phyloP scores from a whole-genome alignment of 169 alveolate species.

The Babesia caballi region DNA sequence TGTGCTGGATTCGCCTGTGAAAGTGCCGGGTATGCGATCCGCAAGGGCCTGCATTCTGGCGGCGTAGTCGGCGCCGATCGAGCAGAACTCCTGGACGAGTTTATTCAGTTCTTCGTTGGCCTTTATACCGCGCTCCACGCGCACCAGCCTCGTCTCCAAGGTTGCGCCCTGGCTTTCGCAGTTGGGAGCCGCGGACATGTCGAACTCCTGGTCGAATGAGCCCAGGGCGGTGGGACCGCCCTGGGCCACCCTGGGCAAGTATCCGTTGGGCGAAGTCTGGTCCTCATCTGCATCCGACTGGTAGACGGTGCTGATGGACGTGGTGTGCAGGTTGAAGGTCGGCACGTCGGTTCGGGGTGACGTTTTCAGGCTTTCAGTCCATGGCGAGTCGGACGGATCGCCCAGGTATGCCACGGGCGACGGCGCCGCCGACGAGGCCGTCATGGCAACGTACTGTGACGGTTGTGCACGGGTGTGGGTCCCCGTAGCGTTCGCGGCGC shows the following conservation, averaged over 20 bases:
- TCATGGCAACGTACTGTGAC: neutral
- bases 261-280: neutral
- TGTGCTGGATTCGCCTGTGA: slow-evolving; percentile 22
- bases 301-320: slow-evolving; percentile 54
- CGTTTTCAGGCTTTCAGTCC: neutral
- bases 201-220: neutral
- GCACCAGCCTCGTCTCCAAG: neutral
- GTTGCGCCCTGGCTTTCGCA: neutral
- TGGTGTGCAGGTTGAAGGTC: slow-evolving; percentile 20
- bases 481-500: too few relatives aligned
- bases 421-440: neutral
- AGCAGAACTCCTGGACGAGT: slow-evolving; percentile 26
- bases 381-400: neutral
- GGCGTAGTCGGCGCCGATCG: slow-evolving; percentile 41
- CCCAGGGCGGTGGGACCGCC: neutral
- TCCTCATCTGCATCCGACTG: slow-evolving; percentile 43
- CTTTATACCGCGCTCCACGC: slow-evolving; percentile 12
- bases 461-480: too few relatives aligned
- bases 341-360: neutral
- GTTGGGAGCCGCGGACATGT: neutral
- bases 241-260: neutral
- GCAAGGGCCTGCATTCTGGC: slow-evolving; percentile 26
- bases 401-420: neutral
- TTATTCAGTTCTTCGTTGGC: slow-evolving; percentile 9
- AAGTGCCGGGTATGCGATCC: slow-evolving; percentile 12